Percentiles rank a stretch among this genome's conserved stretches.
Conservation (phyloP, 1,139 yeast genomes). For the Kodamaea alishanica region DNA sequence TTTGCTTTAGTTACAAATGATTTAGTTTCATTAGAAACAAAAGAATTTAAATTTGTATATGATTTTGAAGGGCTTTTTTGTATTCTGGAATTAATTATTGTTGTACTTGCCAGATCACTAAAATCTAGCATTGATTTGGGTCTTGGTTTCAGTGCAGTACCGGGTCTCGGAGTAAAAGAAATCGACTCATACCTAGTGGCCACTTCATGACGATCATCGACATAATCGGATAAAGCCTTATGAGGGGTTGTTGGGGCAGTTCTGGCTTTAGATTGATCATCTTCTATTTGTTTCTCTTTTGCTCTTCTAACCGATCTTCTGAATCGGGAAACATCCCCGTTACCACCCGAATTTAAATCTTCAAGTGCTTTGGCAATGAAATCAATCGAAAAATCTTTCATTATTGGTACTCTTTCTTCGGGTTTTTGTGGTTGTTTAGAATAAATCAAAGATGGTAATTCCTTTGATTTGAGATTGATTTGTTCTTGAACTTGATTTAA, state of each 20-base stretch:
- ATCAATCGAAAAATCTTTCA: conserved; percentile 46
- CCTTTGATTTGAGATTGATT: conserved; percentile 37
- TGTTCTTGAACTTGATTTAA: conserved; percentile 38
- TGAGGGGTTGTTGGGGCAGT: conserved; percentile 21
- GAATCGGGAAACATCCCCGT: conserved; percentile 50
- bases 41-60: conserved; percentile 29
- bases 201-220: conserved; percentile 36
- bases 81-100: conserved; percentile 6
- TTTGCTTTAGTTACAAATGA: conserved; percentile 57
- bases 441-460: conserved; percentile 18
- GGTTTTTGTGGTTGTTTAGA: conserved; percentile 9
- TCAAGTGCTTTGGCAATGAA: conserved; percentile 59
- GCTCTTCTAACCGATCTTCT: conserved; percentile 36
- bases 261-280: conserved; percentile 8
- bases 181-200: conserved; percentile 41
- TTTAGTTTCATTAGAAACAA: conserved; percentile 24
- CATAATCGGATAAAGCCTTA: conserved; percentile 27
- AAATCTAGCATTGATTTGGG: conserved; percentile 44
- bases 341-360: conserved; percentile 62
- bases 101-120: conserved; percentile 16
- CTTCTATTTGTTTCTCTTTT: conserved; percentile 9
- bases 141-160: conserved; percentile 15
- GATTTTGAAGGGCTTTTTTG: conserved; percentile 28
- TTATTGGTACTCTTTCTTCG: conserved; percentile 28
- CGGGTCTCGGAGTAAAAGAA: conserved; percentile 18